Percentiles rank a stretch among this genome's conserved stretches.
These are phyloP conservation scores for Cryphonectria carpinicola DNA, from an alignment of 2,329 filamentous ascomycete genomes.

Conservation along the genomic window DNA sequence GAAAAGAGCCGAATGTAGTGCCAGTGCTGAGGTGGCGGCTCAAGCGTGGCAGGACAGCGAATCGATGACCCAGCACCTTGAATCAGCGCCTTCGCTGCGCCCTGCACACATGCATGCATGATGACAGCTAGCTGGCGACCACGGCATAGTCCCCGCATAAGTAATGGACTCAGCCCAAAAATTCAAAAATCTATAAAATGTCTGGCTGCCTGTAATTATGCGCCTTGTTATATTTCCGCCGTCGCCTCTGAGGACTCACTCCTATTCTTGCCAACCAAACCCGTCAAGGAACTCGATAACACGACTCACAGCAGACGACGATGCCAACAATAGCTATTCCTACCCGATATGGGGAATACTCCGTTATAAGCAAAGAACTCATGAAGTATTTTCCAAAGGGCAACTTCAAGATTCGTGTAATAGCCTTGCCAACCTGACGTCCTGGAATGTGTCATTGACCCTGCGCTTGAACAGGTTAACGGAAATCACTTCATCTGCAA, in stretches of 20 bases:
- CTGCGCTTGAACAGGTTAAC: neutral
- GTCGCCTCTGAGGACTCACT: neutral
- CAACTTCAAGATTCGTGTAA: neutral
- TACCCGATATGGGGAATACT: neutral
- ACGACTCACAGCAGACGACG: neutral
- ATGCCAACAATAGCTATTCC: slow-evolving; percentile 1
- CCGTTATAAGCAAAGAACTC: neutral
- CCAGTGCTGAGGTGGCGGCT: no score
- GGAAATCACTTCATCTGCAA: neutral
- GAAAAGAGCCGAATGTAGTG: no score
- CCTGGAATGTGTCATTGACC: neutral
- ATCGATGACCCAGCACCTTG: no score
- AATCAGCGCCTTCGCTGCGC: no score
- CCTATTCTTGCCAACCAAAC: neutral
- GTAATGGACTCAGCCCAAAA: neutral
- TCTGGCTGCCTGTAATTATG: no score
- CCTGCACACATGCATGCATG: no score
- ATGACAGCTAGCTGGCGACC: no score
- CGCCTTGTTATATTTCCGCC: neutral
- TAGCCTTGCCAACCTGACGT: neutral
- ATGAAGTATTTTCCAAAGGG: neutral
- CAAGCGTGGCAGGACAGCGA: neutral
- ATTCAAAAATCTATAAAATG: neutral
- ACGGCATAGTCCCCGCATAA: no score
- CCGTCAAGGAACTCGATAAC: neutral